Conservation (phyloP, 139 green algal species). For the Picochlorum sp. region DNA sequence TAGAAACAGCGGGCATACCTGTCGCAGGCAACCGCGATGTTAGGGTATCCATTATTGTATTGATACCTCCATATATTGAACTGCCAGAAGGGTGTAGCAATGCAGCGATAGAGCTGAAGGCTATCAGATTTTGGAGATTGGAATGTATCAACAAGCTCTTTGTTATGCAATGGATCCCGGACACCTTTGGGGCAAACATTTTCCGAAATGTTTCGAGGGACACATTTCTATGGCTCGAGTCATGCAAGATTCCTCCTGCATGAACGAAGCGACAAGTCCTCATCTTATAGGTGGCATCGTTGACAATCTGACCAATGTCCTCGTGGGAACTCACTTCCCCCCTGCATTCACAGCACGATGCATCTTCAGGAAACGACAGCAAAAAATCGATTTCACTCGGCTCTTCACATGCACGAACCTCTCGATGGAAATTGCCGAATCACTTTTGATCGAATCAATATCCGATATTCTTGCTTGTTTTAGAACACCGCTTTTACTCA, state of each 20-base stretch:
- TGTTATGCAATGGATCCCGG: background rate
- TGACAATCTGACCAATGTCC: background rate
- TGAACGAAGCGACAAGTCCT: constrained; percentile 36
- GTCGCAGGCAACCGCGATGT: background rate
- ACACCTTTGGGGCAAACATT: constrained; percentile 45
- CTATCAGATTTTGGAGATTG: constrained; percentile 10
- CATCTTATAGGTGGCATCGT: no score
- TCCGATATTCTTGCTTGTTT: no score
- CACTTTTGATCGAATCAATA: no score
- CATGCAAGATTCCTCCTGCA: constrained; percentile 48
- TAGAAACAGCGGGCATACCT: constrained; percentile 19
- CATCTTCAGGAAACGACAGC: no score
- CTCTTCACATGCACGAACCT: no score
- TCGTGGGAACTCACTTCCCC: background rate
- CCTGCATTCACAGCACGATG: background rate
- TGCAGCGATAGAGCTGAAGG: constrained; percentile 47
- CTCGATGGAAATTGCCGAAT: no score
- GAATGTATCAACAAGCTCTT: background rate
- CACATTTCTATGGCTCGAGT: constrained; percentile 41
- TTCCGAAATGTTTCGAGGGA: constrained; percentile 14
- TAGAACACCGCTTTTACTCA: no score
- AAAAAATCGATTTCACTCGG: no score
- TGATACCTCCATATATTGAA: constrained; percentile 33
- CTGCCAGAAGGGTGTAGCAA: constrained; percentile 32
- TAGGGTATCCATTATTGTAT: constrained; percentile 26